Evolutionary conservation across 2,329 filamentous ascomycete genomes (phyloP).

Genomic region (Alternaria dauci): DNA sequence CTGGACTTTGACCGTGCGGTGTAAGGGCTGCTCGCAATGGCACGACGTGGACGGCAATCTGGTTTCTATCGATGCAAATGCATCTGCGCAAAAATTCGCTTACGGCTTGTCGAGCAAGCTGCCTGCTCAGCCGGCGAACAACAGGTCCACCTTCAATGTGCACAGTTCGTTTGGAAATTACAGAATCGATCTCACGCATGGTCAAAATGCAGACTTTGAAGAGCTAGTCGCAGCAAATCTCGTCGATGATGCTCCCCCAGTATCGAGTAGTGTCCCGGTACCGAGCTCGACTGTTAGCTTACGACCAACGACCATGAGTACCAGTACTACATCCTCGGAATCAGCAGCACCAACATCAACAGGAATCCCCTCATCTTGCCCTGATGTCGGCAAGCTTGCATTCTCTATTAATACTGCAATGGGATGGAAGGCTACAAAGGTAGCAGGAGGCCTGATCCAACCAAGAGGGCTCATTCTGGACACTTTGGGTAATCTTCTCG

Average conservation of each 20-base stretch:
- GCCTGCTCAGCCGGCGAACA: slow-evolving; percentile 40
- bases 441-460: slow-evolving; percentile 50
- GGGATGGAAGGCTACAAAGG: slow-evolving; percentile 46
- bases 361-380: slow-evolving; percentile 31
- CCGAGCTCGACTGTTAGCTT: slow-evolving; percentile 19
- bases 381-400: slow-evolving; percentile 28
- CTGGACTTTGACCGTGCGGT: slow-evolving; percentile 44
- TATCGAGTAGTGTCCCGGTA: slow-evolving; percentile 17
- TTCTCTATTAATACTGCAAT: slow-evolving; percentile 28
- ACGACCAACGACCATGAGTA: slow-evolving; percentile 27
- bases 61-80: slow-evolving; percentile 26
- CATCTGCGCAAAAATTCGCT: slow-evolving; percentile 34
- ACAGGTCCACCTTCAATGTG: slow-evolving; percentile 43
- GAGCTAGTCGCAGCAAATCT: slow-evolving; percentile 36
- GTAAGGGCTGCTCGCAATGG: slow-evolving; percentile 43
- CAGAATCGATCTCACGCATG: slow-evolving; percentile 34
- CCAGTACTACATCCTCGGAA: slow-evolving; percentile 16
- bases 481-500: slow-evolving; percentile 51
- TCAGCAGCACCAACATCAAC: slow-evolving; percentile 27
- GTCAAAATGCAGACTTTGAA: slow-evolving; percentile 38
- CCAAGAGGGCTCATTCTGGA: slow-evolving; percentile 54
- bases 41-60: slow-evolving; percentile 37
- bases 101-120: slow-evolving; percentile 31
- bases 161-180: slow-evolving; percentile 41
- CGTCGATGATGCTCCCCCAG: slow-evolving; percentile 23